A percentile compares a stretch with the other conserved stretches of the same genome.
Evolutionary conservation across 495 filamentous ascomycete genomes (phyloP).

Genomic region (Entonaema liquescens): DNA sequence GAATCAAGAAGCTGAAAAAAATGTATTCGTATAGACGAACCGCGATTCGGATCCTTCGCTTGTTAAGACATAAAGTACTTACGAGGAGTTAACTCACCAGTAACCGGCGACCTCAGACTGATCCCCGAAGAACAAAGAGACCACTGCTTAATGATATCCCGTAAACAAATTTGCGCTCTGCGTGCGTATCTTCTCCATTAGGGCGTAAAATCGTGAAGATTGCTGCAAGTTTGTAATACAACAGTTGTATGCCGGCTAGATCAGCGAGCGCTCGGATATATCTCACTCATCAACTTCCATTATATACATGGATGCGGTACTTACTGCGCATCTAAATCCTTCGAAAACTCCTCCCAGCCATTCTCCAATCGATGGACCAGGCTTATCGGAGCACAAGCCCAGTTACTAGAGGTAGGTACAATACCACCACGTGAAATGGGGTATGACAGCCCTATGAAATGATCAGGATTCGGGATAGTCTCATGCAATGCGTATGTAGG

Average conservation of each 20-base stretch:
- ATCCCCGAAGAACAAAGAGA: constrained; percentile 5
- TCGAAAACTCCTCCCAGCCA: constrained; percentile 6
- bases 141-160: constrained; percentile 18
- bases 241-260: constrained; percentile 17
- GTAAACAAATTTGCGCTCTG: constrained; percentile 7
- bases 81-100: constrained; percentile 11
- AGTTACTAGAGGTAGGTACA: constrained; percentile 23
- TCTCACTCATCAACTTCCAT: constrained; percentile 22
- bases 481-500: constrained; percentile 19
- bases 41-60: constrained; percentile 18
- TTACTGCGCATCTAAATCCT: constrained; percentile 29
- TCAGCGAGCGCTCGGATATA: constrained; percentile 25
- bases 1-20: not conserved
- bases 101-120: not conserved
- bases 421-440: constrained; percentile 35
- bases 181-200: constrained; percentile 12
- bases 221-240: not conserved
- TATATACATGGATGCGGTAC: constrained; percentile 34
- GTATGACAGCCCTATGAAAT: constrained; percentile 36
- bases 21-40: not conserved
- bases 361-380: constrained; percentile 17
- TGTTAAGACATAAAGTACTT: not conserved
- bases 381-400: constrained; percentile 16
- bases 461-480: constrained; percentile 13
- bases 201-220: constrained; percentile 11